A percentile compares a stretch with the other conserved stretches of the same genome.
Evolutionary conservation across 2,329 filamentous ascomycete genomes (phyloP).

Genomic region (Xylaria sp.): DNA sequence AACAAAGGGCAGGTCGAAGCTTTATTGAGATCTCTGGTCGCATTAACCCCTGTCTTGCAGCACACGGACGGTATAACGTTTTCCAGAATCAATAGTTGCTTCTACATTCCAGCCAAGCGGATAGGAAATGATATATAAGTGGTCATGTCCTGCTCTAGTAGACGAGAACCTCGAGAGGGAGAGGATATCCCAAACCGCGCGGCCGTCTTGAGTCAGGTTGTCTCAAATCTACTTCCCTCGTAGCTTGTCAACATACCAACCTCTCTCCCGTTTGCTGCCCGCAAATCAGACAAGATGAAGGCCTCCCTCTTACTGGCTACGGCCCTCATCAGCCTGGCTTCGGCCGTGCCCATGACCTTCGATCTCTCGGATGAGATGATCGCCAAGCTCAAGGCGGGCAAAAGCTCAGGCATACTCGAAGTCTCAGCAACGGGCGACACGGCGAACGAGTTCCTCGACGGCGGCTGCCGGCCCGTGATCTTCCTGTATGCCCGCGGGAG

Average conservation of each 20-base stretch:
- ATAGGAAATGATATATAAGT: conserved; percentile 3
- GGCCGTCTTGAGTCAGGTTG: conserved; percentile 15
- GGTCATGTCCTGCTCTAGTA: not conserved
- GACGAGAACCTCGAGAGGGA: not conserved
- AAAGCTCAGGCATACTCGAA: conserved; percentile 9
- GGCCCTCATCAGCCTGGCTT: conserved; percentile 30
- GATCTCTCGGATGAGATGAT: conserved; percentile 33
- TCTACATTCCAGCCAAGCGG: not conserved
- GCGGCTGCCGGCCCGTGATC: conserved; percentile 52
- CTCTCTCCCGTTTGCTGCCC: not conserved
- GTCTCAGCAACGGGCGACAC: conserved; percentile 34
- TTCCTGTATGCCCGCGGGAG: conserved; percentile 56
- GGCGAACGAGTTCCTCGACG: conserved; percentile 52
- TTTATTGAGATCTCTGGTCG: conserved; percentile 18
- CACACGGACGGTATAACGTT: not conserved
- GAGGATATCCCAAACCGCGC: not conserved
- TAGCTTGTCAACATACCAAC: not conserved
- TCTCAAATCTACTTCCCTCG: not conserved
- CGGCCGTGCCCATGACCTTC: conserved; percentile 38
- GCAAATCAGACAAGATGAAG: conserved; percentile 37
- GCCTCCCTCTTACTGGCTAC: conserved; percentile 33
- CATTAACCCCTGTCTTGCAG: conserved; percentile 8
- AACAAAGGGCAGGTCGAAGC: conserved; percentile 31
- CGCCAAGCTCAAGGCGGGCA: conserved; percentile 32
- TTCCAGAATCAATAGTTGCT: not conserved